Percentiles rank a stretch among this genome's conserved stretches.
Evolutionary conservation across 192 early-diverging fungal genomes (phyloP).

Genomic region (Linnemannia exigua): DNA sequence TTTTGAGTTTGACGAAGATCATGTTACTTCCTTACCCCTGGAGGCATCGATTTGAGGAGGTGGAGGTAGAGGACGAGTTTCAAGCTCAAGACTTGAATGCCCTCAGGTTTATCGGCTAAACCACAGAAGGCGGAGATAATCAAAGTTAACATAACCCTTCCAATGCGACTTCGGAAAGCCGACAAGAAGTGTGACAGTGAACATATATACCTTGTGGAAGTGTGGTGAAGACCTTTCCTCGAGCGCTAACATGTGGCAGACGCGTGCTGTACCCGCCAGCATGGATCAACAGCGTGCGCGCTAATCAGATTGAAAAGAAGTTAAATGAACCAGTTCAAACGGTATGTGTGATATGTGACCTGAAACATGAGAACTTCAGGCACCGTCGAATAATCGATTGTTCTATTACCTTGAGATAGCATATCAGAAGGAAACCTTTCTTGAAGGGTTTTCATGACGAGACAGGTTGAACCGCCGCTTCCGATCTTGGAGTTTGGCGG

Average conservation of each 20-base stretch:
- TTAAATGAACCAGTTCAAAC: background rate
- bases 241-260: slow-evolving; percentile 58
- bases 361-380: background rate
- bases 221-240: slow-evolving; percentile 56
- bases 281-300: slow-evolving; percentile 52
- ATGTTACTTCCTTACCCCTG: slow-evolving; percentile 19
- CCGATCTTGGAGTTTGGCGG: slow-evolving; percentile 57
- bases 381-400: background rate
- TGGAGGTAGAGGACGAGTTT: slow-evolving; percentile 40
- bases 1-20: background rate
- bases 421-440: slow-evolving; percentile 31
- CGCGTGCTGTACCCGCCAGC: slow-evolving; percentile 60
- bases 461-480: slow-evolving; percentile 57
- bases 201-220: slow-evolving; percentile 42
- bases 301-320: slow-evolving; percentile 19
- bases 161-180: too few relatives aligned
- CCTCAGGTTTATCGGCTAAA: slow-evolving; percentile 22
- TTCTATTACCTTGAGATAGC: slow-evolving; percentile 16
- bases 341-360: background rate
- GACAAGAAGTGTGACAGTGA: background rate
- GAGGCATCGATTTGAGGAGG: slow-evolving; percentile 31
- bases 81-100: slow-evolving; percentile 35
- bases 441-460: slow-evolving; percentile 42
- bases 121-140: background rate
- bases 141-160: background rate